Evolutionary conservation across 345 rosid species (phyloP).

Genomic region (Syzygium aqueum): DNA sequence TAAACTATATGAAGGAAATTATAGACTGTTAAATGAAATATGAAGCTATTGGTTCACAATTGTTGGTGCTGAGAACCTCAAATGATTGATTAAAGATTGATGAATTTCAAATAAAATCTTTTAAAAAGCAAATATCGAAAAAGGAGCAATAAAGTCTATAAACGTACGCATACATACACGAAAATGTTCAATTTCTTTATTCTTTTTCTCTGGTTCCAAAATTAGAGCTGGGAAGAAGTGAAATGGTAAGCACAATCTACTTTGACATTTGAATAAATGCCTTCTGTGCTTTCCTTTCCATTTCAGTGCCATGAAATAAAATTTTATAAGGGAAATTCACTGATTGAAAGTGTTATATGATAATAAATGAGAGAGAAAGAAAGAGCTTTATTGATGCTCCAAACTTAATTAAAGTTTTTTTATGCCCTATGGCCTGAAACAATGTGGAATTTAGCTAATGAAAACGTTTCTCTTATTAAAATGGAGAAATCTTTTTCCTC

Average conservation of each 20-base stretch:
- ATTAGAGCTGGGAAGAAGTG: not conserved
- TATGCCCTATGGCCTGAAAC: not conserved
- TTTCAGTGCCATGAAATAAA: not conserved
- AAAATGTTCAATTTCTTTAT: not conserved
- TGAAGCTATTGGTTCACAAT: not conserved
- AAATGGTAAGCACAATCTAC: not conserved
- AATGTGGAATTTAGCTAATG: not conserved
- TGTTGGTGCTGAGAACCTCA: not conserved
- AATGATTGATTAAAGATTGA: not conserved
- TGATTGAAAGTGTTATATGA: not conserved
- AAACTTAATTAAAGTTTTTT: not conserved
- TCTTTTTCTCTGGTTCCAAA: not conserved
- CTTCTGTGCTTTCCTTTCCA: not conserved
- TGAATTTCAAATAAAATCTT: not conserved
- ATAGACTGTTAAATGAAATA: not conserved
- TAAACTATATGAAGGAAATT: not conserved
- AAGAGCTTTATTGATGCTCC: not conserved
- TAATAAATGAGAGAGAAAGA: too few relatives aligned
- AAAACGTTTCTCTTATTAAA: not conserved
- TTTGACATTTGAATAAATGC: not conserved
- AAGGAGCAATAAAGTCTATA: not conserved
- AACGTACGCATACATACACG: not conserved
- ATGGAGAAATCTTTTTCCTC: not conserved
- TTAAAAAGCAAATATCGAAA: not conserved
- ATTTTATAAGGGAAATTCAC: not conserved